phyloP scores from a whole-genome alignment of 306 rosid genomes.

The Quercus wislizeni region DNA sequence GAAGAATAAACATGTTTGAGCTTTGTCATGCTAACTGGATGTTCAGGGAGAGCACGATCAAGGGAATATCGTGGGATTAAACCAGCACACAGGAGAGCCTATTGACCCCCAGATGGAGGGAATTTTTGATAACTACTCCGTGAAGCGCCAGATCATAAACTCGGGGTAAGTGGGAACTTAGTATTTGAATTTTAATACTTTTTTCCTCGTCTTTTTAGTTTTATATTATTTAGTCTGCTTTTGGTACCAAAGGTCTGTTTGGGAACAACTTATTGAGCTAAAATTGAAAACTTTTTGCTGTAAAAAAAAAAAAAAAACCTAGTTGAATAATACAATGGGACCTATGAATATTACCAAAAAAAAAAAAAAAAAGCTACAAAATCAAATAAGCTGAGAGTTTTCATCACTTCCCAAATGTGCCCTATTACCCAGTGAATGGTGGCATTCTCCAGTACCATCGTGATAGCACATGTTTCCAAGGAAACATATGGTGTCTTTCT shows the following conservation, averaged over 20 bases:
- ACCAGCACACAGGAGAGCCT: constrained; percentile 85
- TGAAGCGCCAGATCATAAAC: constrained; percentile 91
- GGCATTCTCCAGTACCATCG: background rate
- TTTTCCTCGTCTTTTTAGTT: background rate
- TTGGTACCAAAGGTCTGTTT: background rate
- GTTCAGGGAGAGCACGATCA: constrained; percentile 90
- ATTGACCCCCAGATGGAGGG: constrained; percentile 95
- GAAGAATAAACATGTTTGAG: background rate
- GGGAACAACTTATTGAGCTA: rapidly evolving
- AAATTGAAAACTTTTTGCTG: too few relatives aligned
- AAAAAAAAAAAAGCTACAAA: too few relatives aligned
- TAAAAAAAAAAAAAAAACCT: too few relatives aligned
- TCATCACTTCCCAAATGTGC: background rate
- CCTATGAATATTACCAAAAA: too few relatives aligned
- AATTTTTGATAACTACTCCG: constrained; percentile 89
- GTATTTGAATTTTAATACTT: background rate
- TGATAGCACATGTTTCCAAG: background rate
- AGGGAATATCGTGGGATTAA: constrained; percentile 81
- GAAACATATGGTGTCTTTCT: background rate
- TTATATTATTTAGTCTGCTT: background rate
- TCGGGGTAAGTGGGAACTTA: constrained; percentile 59
- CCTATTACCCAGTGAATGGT: background rate
- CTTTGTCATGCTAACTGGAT: constrained; percentile 12
- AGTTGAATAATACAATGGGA: too few relatives aligned
- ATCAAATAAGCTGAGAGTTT: too few relatives aligned